These are phyloP conservation scores for Phytophthora pisi DNA, from an alignment of 352 stramenopile species.

Conservation along the genomic window DNA sequence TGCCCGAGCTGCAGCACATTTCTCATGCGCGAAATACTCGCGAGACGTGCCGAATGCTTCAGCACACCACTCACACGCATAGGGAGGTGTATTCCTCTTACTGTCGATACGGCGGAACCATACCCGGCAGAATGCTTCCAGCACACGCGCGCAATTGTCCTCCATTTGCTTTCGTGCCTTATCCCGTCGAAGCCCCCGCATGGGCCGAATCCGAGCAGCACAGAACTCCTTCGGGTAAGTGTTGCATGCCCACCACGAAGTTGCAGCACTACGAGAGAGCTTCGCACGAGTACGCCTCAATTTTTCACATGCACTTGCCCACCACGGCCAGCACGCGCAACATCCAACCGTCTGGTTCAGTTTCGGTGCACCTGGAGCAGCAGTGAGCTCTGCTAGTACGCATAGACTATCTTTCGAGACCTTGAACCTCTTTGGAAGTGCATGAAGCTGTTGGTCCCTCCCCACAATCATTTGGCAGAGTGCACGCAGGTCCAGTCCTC, in stretches of 20 bases:
- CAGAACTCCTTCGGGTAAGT: conserved; percentile 28
- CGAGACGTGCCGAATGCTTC: conserved; percentile 26
- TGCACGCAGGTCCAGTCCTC: conserved; percentile 15
- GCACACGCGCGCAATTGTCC: conserved; percentile 24
- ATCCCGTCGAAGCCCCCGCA: conserved; percentile 10
- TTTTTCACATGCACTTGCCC: conserved; percentile 3
- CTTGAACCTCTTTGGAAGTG: conserved; percentile 13
- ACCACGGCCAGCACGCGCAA: conserved; percentile 23
- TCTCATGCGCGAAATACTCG: conserved; percentile 34
- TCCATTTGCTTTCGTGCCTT: conserved; percentile 20
- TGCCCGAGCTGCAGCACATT: conserved; percentile 17
- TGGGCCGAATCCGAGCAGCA: conserved; percentile 12
- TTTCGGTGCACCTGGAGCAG: not conserved
- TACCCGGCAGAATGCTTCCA: conserved; percentile 25
- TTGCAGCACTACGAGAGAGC: conserved; percentile 10
- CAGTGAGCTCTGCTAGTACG: conserved; percentile 6
- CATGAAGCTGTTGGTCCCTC: conserved; percentile 4
- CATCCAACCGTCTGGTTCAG: not conserved
- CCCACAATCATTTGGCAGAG: conserved; percentile 36
- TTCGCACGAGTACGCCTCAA: not conserved
- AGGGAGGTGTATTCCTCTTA: conserved; percentile 27
- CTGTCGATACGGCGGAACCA: conserved; percentile 32
- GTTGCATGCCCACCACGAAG: conserved; percentile 23
- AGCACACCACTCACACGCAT: conserved; percentile 37
- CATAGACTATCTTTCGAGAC: conserved; percentile 13